Evolutionary conservation across 352 stramenopile species (phyloP).

Genomic region (Globisporangium nunn): DNA sequence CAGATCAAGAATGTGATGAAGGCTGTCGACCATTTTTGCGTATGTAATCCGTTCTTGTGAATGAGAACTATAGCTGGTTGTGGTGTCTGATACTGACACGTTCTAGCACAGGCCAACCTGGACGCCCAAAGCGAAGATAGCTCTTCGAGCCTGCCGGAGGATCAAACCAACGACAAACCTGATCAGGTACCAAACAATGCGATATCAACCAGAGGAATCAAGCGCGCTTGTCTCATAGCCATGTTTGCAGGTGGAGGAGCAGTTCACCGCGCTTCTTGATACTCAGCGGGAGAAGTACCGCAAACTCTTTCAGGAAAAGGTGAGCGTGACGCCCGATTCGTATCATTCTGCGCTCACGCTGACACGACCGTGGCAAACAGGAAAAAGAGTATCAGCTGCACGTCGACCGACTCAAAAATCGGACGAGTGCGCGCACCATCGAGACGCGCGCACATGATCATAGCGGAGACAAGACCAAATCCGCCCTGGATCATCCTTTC

Average conservation of each 20-base stretch:
- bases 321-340: background rate
- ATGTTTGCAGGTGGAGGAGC: conserved; percentile 3
- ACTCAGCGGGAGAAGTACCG: conserved; percentile 4
- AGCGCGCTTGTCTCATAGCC: background rate
- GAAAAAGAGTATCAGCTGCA: background rate
- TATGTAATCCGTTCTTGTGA: background rate
- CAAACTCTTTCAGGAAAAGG: conserved; percentile 6
- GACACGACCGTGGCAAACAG: background rate
- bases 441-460: background rate
- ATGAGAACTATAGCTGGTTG: background rate
- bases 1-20: conserved; percentile 1
- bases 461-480: background rate
- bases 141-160: background rate
- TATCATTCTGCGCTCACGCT: background rate
- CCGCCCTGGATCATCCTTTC: too few species aligned
- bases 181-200: background rate
- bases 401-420: background rate
- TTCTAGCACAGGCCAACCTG: background rate
- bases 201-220: background rate
- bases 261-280: background rate
- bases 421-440: background rate
- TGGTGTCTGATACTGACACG: background rate
- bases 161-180: background rate
- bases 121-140: background rate
- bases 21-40: background rate